phyloP scores from a whole-genome alignment of 2,329 filamentous ascomycete genomes.

The Penicillium sp. region DNA sequence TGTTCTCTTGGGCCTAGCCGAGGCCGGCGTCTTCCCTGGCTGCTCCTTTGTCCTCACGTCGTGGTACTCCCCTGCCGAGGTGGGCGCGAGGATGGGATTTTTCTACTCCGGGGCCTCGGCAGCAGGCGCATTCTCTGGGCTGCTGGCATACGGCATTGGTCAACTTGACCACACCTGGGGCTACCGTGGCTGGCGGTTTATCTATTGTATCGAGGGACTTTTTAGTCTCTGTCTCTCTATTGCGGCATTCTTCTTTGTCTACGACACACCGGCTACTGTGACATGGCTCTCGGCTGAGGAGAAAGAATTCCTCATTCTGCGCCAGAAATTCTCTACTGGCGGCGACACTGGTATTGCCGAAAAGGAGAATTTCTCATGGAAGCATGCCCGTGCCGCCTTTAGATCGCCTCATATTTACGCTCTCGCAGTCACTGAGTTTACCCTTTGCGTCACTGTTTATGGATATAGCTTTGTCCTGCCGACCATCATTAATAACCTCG shows the following conservation, averaged over 20 bases:
- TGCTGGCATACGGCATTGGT: conserved; percentile 57
- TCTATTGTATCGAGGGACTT: conserved; percentile 42
- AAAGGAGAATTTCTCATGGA: background rate
- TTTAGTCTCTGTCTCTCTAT: conserved; percentile 60
- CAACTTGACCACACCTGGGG: conserved; percentile 52
- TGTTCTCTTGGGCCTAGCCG: too few relatives aligned
- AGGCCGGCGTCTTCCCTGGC: too few relatives aligned
- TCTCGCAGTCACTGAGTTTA: background rate
- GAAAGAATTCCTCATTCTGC: conserved; percentile 6
- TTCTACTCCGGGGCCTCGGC: too few relatives aligned
- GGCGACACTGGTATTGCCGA: background rate
- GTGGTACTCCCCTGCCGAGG: too few relatives aligned
- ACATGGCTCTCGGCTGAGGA: conserved; percentile 67
- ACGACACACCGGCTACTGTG: conserved; percentile 68
- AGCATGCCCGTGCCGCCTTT: too few relatives aligned
- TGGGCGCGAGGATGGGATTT: too few relatives aligned
- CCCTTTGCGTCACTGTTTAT: conserved; percentile 15
- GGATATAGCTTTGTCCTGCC: conserved; percentile 19
- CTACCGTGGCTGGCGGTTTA: conserved; percentile 54
- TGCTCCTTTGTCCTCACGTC: too few relatives aligned
- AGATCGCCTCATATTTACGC: background rate
- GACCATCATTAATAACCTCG: conserved; percentile 25
- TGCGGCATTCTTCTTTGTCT: conserved; percentile 60
- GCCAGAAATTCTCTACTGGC: conserved; percentile 5
- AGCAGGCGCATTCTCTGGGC: conserved; percentile 35